Conservation (phyloP, 345 rosid genomes). For the Lenwebbia sp. region DNA sequence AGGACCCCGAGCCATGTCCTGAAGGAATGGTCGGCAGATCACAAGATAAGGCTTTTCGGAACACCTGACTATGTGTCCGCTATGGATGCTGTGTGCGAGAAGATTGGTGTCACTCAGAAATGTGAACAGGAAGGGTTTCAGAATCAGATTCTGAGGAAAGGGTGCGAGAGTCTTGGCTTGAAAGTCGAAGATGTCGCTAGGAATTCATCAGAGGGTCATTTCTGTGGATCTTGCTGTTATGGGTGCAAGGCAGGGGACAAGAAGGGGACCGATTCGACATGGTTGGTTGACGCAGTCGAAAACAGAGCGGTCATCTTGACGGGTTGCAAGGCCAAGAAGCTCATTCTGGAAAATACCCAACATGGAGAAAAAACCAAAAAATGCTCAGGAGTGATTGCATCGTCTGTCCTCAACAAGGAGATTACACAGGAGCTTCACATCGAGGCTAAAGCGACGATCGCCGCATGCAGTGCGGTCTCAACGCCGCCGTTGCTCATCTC, state of each 20-base stretch:
- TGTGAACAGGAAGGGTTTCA: slow-evolving; percentile 4
- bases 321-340: not conserved
- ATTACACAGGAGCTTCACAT: not conserved
- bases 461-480: not conserved
- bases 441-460: slow-evolving; percentile 1
- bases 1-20: slow-evolving; percentile 1
- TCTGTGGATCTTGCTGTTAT: slow-evolving; percentile 1
- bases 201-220: slow-evolving; percentile 2
- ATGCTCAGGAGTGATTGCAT: slow-evolving; percentile 2
- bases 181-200: not conserved
- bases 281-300: slow-evolving; percentile 5
- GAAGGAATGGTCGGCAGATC: slow-evolving; percentile 2
- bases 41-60: not conserved
- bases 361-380: not conserved
- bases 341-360: not conserved
- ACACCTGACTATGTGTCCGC: not conserved
- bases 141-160: slow-evolving; percentile 3
- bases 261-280: slow-evolving; percentile 2
- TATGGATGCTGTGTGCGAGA: not conserved
- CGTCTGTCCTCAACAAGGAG: not conserved
- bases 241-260: slow-evolving; percentile 3
- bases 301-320: slow-evolving; percentile 8
- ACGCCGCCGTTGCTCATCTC: slow-evolving; percentile 3
- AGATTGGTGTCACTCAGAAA: slow-evolving; percentile 1
- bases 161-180: slow-evolving; percentile 1